These are phyloP conservation scores for Tuber umbilicatum DNA, from an alignment of 495 filamentous ascomycete species.

Conservation along the genomic window DNA sequence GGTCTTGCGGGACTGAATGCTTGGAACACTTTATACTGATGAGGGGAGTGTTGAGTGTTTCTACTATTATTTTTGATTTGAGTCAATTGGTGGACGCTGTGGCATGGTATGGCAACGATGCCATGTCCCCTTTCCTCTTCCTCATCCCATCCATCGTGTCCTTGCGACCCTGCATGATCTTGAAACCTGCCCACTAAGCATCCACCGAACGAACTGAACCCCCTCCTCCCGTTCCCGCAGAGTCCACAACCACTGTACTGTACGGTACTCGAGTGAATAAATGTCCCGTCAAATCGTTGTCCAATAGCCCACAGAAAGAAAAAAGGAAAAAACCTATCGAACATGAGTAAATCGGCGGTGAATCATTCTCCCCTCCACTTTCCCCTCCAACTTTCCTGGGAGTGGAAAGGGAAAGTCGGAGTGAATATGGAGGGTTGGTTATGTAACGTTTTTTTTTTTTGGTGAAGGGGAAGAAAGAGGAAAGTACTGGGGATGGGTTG, in stretches of 20 bases:
- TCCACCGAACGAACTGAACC: not conserved
- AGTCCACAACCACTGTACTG: too few relatives aligned
- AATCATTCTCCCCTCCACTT: slow-evolving; percentile 61
- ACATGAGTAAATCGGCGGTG: slow-evolving; percentile 35
- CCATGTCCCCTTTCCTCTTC: not conserved
- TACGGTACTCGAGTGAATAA: not conserved
- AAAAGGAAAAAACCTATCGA: slow-evolving; percentile 14
- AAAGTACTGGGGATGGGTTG: slow-evolving; percentile 26
- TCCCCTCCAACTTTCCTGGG: slow-evolving; percentile 66
- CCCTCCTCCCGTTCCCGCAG: not conserved
- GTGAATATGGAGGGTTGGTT: slow-evolving; percentile 75
- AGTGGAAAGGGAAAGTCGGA: slow-evolving; percentile 53
- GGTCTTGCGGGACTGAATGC: not conserved
- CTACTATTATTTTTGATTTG: not conserved
- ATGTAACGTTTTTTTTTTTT: slow-evolving; percentile 46
- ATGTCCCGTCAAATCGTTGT: slow-evolving; percentile 40
- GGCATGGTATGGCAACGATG: not conserved
- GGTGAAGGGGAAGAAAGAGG: slow-evolving; percentile 36
- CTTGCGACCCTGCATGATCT: not conserved
- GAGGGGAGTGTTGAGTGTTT: not conserved
- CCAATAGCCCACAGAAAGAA: slow-evolving; percentile 28
- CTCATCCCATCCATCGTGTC: slow-evolving; percentile 7
- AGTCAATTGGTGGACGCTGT: not conserved
- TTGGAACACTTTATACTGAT: not conserved
- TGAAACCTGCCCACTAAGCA: not conserved